Evolutionary conservation across 2,329 filamentous ascomycete genomes (phyloP).

Genomic region (Madurella mycetomatis): DNA sequence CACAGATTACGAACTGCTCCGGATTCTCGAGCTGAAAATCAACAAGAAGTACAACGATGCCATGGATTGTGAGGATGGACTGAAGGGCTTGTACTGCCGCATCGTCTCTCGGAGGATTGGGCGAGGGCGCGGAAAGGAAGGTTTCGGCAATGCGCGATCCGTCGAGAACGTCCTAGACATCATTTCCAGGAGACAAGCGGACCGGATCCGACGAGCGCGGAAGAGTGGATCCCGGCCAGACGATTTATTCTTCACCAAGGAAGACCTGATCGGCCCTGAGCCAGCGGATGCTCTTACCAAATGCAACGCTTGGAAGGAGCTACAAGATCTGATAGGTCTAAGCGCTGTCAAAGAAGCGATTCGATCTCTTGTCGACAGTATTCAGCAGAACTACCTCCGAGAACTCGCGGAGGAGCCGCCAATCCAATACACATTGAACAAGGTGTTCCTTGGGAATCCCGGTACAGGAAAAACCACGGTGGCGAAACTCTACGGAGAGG

Average conservation of each 20-base stretch:
- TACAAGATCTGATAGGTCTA: constrained; percentile 58
- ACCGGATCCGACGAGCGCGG: constrained; percentile 48
- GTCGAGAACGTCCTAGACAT: constrained; percentile 57
- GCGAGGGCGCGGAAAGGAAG: constrained; percentile 55
- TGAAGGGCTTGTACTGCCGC: constrained; percentile 57
- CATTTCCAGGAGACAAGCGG: constrained; percentile 56
- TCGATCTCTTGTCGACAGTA: constrained; percentile 52
- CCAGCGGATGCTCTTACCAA: constrained; percentile 49
- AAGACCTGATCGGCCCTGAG: constrained; percentile 69
- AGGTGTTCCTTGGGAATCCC: constrained; percentile 65
- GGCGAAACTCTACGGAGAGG: constrained; percentile 65
- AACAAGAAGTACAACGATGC: constrained; percentile 46
- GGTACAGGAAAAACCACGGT: constrained; percentile 76
- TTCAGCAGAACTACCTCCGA: constrained; percentile 60
- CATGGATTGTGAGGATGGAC: constrained; percentile 59
- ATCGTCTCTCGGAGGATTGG: constrained; percentile 61
- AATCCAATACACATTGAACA: constrained; percentile 60
- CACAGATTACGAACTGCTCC: constrained; percentile 56
- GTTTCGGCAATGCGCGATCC: constrained; percentile 69
- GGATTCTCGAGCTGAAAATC: constrained; percentile 55
- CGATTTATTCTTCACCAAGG: constrained; percentile 56
- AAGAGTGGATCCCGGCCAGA: constrained; percentile 41
- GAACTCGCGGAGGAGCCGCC: constrained; percentile 59
- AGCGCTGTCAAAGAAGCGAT: constrained; percentile 59
- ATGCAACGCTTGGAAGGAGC: constrained; percentile 52